Percentiles rank a stretch among this genome's conserved stretches.
phyloP scores from a whole-genome alignment of 352 stramenopile genomes.

The Globisporangium cystogenes region DNA sequence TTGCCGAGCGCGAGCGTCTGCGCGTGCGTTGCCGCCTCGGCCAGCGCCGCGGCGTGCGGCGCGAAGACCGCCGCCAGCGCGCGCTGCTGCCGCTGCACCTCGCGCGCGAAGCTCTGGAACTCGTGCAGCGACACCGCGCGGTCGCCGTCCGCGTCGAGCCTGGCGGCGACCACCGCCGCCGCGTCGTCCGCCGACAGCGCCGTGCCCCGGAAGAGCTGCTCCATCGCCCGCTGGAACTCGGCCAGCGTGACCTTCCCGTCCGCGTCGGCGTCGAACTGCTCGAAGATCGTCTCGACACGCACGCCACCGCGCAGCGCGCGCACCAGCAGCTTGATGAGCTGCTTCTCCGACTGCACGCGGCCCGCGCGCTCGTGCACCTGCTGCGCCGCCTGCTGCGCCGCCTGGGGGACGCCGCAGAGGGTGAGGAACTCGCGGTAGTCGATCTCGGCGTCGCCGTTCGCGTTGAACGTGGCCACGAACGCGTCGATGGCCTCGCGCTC shows the following conservation, averaged over 20 bases:
- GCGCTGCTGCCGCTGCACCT: conserved; percentile 33
- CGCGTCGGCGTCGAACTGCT: conserved; percentile 64
- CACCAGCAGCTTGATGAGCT: conserved; percentile 58
- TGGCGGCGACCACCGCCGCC: conserved; percentile 22
- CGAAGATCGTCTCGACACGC: conserved; percentile 55
- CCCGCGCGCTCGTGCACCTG: conserved; percentile 14
- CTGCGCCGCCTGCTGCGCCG: conserved; percentile 8
- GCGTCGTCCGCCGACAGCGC: conserved; percentile 32
- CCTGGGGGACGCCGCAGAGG: conserved; percentile 31
- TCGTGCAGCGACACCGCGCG: conserved; percentile 45
- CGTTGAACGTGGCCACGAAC: conserved; percentile 51
- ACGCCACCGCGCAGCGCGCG: conserved; percentile 42
- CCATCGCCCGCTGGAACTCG: conserved; percentile 53
- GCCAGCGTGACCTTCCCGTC: conserved; percentile 47
- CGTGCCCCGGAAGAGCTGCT: conserved; percentile 39
- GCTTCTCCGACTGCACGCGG: conserved; percentile 29
- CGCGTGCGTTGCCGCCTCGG: conserved; percentile 3
- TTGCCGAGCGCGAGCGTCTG: conserved; percentile 11
- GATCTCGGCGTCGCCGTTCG: conserved; percentile 50
- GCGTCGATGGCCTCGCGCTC: conserved; percentile 34
- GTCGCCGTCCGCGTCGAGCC: conserved; percentile 58
- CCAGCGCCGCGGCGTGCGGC: conserved; percentile 18
- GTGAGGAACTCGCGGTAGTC: conserved; percentile 66
- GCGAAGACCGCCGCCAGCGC: conserved; percentile 18
- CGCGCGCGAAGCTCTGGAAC: conserved; percentile 47